Evolutionary conservation across 2,329 filamentous ascomycete species (phyloP).

Genomic region (Apiospora arundinis): DNA sequence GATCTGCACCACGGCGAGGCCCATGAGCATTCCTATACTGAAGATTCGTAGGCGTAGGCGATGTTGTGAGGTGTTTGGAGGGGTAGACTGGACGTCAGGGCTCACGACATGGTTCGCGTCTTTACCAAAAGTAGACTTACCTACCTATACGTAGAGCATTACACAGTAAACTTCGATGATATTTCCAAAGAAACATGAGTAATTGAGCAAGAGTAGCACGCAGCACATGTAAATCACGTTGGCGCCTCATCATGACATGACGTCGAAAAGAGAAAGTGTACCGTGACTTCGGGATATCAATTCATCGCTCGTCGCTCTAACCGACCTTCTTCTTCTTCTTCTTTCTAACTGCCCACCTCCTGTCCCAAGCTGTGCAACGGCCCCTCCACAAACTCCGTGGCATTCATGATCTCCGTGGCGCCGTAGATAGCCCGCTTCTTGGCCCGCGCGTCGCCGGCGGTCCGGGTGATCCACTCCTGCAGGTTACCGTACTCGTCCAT

Average conservation of each 20-base stretch:
- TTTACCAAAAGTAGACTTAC: too few species aligned
- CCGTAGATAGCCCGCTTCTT: conserved; percentile 91
- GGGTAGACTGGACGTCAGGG: too few species aligned
- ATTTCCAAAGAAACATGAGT: too few species aligned
- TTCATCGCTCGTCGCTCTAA: conserved; percentile 8
- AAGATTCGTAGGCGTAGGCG: too few species aligned
- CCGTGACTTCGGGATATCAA: neutral
- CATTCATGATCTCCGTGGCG: conserved; percentile 82
- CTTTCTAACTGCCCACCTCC: conserved; percentile 51
- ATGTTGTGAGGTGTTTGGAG: too few species aligned
- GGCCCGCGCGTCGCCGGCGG: conserved; percentile 58
- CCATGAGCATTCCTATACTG: too few species aligned
- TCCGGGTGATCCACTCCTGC: conserved; percentile 91
- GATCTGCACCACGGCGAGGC: too few species aligned
- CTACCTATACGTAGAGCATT: too few species aligned
- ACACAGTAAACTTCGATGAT: too few species aligned
- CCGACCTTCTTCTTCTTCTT: too few species aligned
- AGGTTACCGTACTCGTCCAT: conserved; percentile 99
- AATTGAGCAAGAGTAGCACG: neutral
- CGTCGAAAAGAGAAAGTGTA: neutral
- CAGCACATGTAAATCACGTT: neutral
- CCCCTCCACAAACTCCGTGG: conserved; percentile 68
- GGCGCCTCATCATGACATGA: neutral
- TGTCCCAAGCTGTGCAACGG: conserved; percentile 68
- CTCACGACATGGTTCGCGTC: too few species aligned